Evolutionary conservation across 208 protist species (phyloP).

Genomic region (Leishmania mexicana): DNA sequence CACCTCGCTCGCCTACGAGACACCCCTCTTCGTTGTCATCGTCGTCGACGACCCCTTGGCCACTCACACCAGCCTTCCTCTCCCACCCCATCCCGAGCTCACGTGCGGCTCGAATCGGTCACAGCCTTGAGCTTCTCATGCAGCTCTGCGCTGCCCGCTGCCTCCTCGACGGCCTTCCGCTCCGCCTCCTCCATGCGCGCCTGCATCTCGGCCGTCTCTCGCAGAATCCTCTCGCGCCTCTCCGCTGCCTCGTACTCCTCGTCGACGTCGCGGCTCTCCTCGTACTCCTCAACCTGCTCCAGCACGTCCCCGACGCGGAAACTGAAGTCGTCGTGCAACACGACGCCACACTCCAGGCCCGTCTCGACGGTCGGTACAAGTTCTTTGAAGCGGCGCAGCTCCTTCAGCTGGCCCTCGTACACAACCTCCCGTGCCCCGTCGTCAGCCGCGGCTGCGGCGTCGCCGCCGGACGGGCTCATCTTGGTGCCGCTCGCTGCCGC

Average conservation of each 20-base stretch:
- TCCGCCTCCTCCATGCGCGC: slow-evolving; percentile 33
- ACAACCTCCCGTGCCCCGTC: slow-evolving; percentile 56
- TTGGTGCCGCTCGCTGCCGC: slow-evolving; percentile 8
- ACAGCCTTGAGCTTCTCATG: slow-evolving; percentile 33
- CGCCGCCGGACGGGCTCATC: background rate
- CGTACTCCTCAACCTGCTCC: slow-evolving; percentile 77
- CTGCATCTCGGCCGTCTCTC: slow-evolving; percentile 57
- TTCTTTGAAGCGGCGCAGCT: slow-evolving; percentile 90
- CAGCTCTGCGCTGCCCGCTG: slow-evolving; percentile 9
- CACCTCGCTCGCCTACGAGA: background rate
- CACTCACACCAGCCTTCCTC: background rate
- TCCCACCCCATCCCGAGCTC: background rate
- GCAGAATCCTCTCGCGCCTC: slow-evolving; percentile 65
- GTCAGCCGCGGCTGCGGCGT: slow-evolving; percentile 31
- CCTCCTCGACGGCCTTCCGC: background rate
- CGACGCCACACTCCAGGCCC: slow-evolving; percentile 89
- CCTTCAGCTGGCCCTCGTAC: slow-evolving; percentile 87
- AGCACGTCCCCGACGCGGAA: slow-evolving; percentile 80
- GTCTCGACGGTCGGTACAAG: slow-evolving; percentile 83
- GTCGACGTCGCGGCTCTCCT: slow-evolving; percentile 80
- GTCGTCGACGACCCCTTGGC: background rate
- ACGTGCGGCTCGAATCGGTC: background rate
- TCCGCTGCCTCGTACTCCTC: slow-evolving; percentile 78
- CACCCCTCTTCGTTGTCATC: background rate
- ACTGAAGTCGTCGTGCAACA: slow-evolving; percentile 87